A percentile compares a stretch with the other conserved stretches of the same genome.
These are phyloP conservation scores for Senna siamea DNA, from an alignment of 306 rosid species.

Conservation along the genomic window DNA sequence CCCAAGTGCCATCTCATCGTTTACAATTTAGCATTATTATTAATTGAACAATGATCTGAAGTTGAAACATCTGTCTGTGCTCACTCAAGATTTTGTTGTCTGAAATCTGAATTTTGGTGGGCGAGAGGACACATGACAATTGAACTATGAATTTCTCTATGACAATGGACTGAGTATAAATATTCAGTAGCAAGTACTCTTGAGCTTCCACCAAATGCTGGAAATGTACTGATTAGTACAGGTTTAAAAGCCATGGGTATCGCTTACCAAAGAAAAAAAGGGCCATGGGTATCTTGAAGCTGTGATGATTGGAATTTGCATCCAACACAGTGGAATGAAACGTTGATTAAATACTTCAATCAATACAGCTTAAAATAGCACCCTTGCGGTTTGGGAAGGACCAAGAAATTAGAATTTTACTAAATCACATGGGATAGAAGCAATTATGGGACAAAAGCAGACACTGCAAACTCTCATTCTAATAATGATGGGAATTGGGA, in stretches of 20 bases:
- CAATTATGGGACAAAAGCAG: no score
- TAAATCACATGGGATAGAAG: no score
- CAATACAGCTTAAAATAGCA: background rate
- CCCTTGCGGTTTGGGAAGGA: background rate
- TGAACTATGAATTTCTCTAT: background rate
- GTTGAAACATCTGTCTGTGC: background rate
- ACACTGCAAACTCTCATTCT: no score
- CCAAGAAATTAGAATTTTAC: no score
- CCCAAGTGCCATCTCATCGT: background rate
- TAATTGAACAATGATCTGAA: conserved; percentile 1
- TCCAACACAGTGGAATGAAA: background rate
- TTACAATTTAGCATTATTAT: background rate
- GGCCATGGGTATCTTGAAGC: conserved; percentile 7
- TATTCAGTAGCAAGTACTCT: background rate
- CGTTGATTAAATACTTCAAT: background rate
- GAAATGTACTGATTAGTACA: conserved; percentile 4
- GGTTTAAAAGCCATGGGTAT: conserved; percentile 4
- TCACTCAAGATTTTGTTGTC: background rate
- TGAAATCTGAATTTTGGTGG: background rate
- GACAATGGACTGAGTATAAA: background rate
- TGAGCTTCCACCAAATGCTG: conserved; percentile 16
- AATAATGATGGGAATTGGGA: no score
- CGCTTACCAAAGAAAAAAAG: no score
- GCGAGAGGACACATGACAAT: background rate
- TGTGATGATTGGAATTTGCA: background rate